Base-by-base conservation (phyloP, 2,329 filamentous ascomycete species). In the Arthroderma sp. region DNA sequence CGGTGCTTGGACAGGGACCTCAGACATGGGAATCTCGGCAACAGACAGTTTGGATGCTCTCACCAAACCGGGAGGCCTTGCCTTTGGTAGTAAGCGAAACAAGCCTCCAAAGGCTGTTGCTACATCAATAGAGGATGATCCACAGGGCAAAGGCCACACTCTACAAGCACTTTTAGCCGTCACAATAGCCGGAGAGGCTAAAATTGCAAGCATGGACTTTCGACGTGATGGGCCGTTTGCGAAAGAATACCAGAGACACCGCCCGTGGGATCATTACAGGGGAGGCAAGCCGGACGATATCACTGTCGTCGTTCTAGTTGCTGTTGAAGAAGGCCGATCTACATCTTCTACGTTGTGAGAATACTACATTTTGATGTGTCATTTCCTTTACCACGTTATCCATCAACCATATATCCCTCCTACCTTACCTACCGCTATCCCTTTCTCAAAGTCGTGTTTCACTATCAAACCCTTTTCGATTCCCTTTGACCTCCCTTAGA, bases 201-300 rank as follows among this genome's bases (percentile, higher is more conserved):
- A 96, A 73, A 76, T 81, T 6, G 90, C 91, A 5, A 94, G 91
- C 67, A 72, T 88, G 58, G 90, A 95, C 71, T 81, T 79, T 53
- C 88, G 86, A 66, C 76, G 88, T 55, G 88, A 97, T 69, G 90
- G 91, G 0, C 93, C 93, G 0, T 98, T 98, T 71, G 90, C 93
- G 41, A 95, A 88, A 72, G 90, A 96, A 71, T 89, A 96, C 19
- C 88, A 93, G 69, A 87, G 85, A 67, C 84, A 87, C 67, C 95
- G 88, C 64, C 91, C 93, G 0, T 78, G 85, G 38, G 91, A 97
- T 71, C 82, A 84, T 59, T 98, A 88, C 82, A 83, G 83, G 59
- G 93, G 93, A 58, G 93, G 93, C 55, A 98, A 98, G 72, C 82
- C 94, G 19, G 93, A 98, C 69, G 93, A 98, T 71, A 96, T 98